Evolutionary conservation across 2,329 filamentous ascomycete species (phyloP), one percentile per base, ranked within the genome.

Genomic region (Podosphaera fusca): DNA sequence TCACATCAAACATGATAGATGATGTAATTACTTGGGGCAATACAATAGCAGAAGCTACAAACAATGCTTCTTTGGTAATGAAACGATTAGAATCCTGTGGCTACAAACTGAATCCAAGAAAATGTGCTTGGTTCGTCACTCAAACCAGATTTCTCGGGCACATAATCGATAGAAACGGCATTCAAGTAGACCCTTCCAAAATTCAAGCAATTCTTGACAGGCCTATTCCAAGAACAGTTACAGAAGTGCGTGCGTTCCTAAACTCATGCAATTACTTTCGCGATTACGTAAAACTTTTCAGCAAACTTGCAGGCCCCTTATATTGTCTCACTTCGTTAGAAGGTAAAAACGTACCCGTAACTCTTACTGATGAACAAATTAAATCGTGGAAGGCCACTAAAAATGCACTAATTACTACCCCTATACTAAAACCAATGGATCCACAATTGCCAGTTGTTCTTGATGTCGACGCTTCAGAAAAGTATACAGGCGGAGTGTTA

Each of bases 1-100:
- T 53, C 36, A 54, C 52, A 54, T 54, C 52, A 54, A 54, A 54
- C 52, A 34, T 40, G 35, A 54, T 54, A 38, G 35, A 54, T 54
- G 52, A 40, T 40, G 52, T 54, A 30, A 34, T 54, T 34, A 54
- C 52, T 34, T 54, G n/a, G 35, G 52, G 34, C 33, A 34, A 54
- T 35, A 34, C 52, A 34, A 7, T 54, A 30, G 35, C 29, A 21
- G 52, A 42, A 54, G 31, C 51, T 14, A 31, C 10, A 7, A 12
- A 14, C 10, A 38, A 53, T 38, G 12, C 51, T 31, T 36, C 33
- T n/a, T 29, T 21, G 30, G 33, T 38, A 35, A 29, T 53, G 10
- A 7, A 53, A 53, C 31, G 51, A 53, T 38, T 53, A n/a, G 33
- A 53, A 14, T 31, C 30, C 3, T 53, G n/a, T 33, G 51, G 51